Conservation (phyloP, 768 basidiomycete species). For the Xerocomellus amylosporus region DNA sequence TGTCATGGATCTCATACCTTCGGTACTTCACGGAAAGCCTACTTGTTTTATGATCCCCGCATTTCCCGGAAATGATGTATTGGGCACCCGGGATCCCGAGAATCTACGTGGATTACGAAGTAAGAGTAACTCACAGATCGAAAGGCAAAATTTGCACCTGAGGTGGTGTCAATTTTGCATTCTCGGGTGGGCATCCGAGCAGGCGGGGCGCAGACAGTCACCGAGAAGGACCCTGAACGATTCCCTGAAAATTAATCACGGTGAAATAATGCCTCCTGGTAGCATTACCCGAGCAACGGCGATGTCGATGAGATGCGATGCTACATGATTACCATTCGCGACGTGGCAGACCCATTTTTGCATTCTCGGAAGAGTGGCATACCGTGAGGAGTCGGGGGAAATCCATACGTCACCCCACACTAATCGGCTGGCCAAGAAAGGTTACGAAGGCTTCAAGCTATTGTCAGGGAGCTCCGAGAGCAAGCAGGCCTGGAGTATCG, state of each 20-base stretch:
- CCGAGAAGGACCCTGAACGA: neutral
- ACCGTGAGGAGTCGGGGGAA: too few relatives aligned
- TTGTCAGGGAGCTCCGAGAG: too few relatives aligned
- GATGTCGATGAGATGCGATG: neutral
- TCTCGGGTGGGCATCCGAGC: too few relatives aligned
- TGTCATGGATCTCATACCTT: slow-evolving; percentile 4
- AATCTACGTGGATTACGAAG: neutral
- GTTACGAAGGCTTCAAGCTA: too few relatives aligned
- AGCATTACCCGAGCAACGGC: neutral
- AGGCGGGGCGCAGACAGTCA: neutral
- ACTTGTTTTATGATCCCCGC: neutral
- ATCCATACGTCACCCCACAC: neutral
- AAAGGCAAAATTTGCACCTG: neutral
- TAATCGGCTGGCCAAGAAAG: neutral
- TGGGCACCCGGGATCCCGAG: neutral
- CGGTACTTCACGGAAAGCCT: neutral
- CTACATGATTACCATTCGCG: neutral
- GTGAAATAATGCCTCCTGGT: too few relatives aligned
- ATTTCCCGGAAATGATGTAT: neutral
- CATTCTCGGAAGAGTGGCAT: neutral
- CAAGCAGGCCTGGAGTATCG: too few relatives aligned
- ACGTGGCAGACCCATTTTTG: neutral
- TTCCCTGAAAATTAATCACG: too few relatives aligned
- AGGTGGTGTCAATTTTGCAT: too few relatives aligned
- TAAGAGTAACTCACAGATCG: neutral